phyloP scores from a whole-genome alignment of 306 rosid genomes.

The Trifolium repens region DNA sequence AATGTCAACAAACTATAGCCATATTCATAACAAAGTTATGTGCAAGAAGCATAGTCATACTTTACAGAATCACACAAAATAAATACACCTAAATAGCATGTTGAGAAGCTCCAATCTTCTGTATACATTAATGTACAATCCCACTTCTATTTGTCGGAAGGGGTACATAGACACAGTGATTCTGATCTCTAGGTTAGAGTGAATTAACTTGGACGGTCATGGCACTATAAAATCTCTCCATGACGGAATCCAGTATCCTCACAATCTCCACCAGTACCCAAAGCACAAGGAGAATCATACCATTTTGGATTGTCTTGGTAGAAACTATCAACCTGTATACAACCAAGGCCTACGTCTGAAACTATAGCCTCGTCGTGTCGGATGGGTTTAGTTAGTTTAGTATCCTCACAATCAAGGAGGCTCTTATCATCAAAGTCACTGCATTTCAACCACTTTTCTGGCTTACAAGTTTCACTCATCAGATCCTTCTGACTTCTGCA shows the following conservation, averaged over 20 bases:
- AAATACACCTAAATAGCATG: slow-evolving; percentile 62
- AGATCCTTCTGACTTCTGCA: slow-evolving; percentile 81
- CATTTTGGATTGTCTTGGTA: slow-evolving; percentile 91
- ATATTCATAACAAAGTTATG: slow-evolving; percentile 53
- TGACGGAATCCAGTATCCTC: slow-evolving; percentile 86
- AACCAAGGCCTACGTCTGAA: slow-evolving; percentile 89
- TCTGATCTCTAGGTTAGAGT: slow-evolving; percentile 62
- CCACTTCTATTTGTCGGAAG: slow-evolving; percentile 66
- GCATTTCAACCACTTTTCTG: slow-evolving; percentile 97
- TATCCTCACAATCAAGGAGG: slow-evolving; percentile 93
- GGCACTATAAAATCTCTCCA: slow-evolving; percentile 83
- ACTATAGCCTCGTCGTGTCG: slow-evolving; percentile 83
- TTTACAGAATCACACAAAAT: slow-evolving; percentile 65
- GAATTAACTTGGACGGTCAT: slow-evolving; percentile 50
- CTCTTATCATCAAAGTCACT: slow-evolving; percentile 84
- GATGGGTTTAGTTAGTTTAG: slow-evolving; percentile 85
- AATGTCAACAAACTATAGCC: slow-evolving; percentile 52
- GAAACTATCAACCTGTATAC: slow-evolving; percentile 95
- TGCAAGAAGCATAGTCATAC: slow-evolving; percentile 52
- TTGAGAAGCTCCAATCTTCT: slow-evolving; percentile 72
- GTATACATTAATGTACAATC: slow-evolving; percentile 90
- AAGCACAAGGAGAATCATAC: slow-evolving; percentile 98
- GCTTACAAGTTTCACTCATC: slow-evolving; percentile 74
- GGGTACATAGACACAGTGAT: slow-evolving; percentile 52
- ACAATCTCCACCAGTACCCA: slow-evolving; percentile 87